phyloP scores from a whole-genome alignment of 352 stramenopile genomes.

The Bremia lactucae region DNA sequence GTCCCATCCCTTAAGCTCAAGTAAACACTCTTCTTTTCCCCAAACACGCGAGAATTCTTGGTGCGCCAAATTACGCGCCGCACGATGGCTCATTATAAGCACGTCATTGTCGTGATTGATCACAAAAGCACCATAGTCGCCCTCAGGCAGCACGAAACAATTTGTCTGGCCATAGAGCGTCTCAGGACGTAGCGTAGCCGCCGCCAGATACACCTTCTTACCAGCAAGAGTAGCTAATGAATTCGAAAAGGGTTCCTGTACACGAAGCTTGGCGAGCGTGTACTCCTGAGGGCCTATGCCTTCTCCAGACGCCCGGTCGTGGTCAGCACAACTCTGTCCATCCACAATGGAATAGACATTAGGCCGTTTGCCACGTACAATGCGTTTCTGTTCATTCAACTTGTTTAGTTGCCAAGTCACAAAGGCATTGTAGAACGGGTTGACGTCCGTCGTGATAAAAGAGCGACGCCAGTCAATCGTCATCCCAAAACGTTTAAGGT shows the following conservation, averaged over 20 bases:
- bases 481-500: constrained; percentile 96
- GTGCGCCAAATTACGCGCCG: constrained; percentile 92
- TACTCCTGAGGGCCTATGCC: constrained; percentile 99
- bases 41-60: constrained; percentile 87
- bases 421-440: constrained; percentile 99
- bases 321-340: constrained; percentile 98
- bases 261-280: constrained; percentile 96
- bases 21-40: constrained; percentile 81
- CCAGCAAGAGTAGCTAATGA: constrained; percentile 66
- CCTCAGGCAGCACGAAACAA: constrained; percentile 98
- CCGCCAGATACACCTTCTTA: constrained; percentile 94
- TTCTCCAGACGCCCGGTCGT: constrained; percentile 97
- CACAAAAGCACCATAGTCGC: constrained; percentile 97
- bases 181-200: constrained; percentile 97
- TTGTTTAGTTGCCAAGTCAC: constrained; percentile 99
- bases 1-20: constrained; percentile 93
- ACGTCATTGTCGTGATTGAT: constrained; percentile 90
- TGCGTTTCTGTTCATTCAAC: constrained; percentile 84
- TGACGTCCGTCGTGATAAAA: constrained; percentile 99
- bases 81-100: constrained; percentile 91
- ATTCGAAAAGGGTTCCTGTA: constrained; percentile 70
- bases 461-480: constrained; percentile 96
- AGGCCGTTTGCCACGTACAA: constrained; percentile 93
- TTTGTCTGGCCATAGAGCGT: constrained; percentile 99
- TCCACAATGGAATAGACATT: constrained; percentile 98